Base-by-base conservation (phyloP, 176 grass and related monocot genomes). In the Oryza punctata region DNA sequence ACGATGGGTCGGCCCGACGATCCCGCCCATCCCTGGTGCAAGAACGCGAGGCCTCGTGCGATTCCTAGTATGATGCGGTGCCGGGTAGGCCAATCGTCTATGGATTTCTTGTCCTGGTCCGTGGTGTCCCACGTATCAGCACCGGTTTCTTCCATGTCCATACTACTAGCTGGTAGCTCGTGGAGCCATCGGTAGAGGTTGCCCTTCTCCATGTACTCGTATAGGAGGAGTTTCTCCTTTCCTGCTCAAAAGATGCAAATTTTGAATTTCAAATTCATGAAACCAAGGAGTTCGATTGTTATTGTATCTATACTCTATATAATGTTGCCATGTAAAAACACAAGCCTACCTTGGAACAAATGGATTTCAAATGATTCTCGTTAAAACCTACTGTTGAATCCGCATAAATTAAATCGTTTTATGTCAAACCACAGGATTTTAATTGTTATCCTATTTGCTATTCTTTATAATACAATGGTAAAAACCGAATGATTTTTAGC, bases 121-220 rank as follows among this genome's bases (percentile, higher is more conserved):
- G 49, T 40, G 52, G 67, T n/a, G 7, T 97, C 90, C 86, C 82
- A 81, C 0, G 72, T 86, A 88, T 94, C 92, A 0, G 67, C 47
- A 18, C 59, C 29, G 11, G 85, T 79, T 67, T 97, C 92, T 23
- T 90, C 92, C 0, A 79, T 79, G 63, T 93, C 87, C 81, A 93
- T 83, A 72, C 81, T 85, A 1, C 92, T 92, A 0, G 25, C 82
- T 0, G 92, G 95, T 0, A 97, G 88, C 82, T 97, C 95, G 21
- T 97, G 92, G 28, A 97, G 88, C 95, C 95, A 97, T 25, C 87
- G 92, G 6, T 97, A 87, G 1, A 97, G 92, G 63, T 97, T 92
- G 12, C 95, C 95, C 47, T 78, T 91, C 76, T 94, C 88, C 87
- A 97, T 91, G 76, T 93, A 97, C 88, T 97, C 92, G 75, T 91